A percentile compares a stretch with the other conserved stretches of the same genome.
Evolutionary conservation across 2,329 filamentous ascomycete genomes (phyloP).

Genomic region (Penicillium sp.): DNA sequence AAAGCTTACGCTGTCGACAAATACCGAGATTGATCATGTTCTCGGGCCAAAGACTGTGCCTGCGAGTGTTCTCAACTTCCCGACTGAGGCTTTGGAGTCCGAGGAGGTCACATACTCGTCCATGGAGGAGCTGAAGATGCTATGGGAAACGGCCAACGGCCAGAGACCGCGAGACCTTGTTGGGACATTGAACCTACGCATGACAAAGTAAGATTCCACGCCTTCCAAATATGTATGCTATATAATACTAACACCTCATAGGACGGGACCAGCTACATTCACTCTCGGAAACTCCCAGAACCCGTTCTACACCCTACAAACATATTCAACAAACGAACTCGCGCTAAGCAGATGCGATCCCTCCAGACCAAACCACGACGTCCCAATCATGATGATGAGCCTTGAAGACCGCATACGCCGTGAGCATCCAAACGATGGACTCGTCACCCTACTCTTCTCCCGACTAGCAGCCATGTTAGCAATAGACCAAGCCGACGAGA

Average conservation of each 20-base stretch:
- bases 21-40: slow-evolving; percentile 37
- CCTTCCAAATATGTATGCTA: background rate
- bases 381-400: slow-evolving; percentile 46
- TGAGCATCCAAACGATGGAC: slow-evolving; percentile 43
- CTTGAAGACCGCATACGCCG: slow-evolving; percentile 42
- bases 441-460: slow-evolving; percentile 49
- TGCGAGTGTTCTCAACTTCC: slow-evolving; percentile 45
- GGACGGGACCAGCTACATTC: slow-evolving; percentile 44
- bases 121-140: slow-evolving; percentile 38
- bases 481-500: slow-evolving; percentile 46
- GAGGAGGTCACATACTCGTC: slow-evolving; percentile 41
- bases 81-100: slow-evolving; percentile 37
- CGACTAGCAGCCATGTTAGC: slow-evolving; percentile 51
- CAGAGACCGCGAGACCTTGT: slow-evolving; percentile 36
- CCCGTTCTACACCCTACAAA: slow-evolving; percentile 49
- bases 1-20: slow-evolving; percentile 33
- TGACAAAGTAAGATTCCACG: slow-evolving; percentile 39
- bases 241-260: slow-evolving; percentile 16
- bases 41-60: slow-evolving; percentile 45
- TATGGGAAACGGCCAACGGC: slow-evolving; percentile 51
- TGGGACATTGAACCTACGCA: slow-evolving; percentile 41
- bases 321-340: slow-evolving; percentile 45
- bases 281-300: slow-evolving; percentile 43
- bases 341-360: slow-evolving; percentile 46
- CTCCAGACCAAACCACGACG: slow-evolving; percentile 38